Evolutionary conservation across 2,329 filamentous ascomycete species (phyloP), one percentile per base, ranked within the genome.

Genomic region (Tolypocladium tropicale): DNA sequence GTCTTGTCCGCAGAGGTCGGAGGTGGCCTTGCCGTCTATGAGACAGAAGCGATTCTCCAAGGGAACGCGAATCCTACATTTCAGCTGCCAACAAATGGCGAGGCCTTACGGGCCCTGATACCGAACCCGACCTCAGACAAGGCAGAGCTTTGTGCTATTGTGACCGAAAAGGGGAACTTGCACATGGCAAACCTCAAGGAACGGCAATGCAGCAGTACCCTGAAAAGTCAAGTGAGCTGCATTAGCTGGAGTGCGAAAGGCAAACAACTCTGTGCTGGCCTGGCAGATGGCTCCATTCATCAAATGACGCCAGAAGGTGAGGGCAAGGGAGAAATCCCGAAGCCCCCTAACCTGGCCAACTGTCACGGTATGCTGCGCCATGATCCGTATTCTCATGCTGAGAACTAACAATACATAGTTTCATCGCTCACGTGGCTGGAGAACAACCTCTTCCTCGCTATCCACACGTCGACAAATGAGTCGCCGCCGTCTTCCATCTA

Each of bases 161-260:
- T 97, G 30, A 90, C 92, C 2, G 80, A 76, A 50, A 84, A 86
- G 57, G 94, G 94, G 16, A 89, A 93, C 63, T 78, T 99, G 21
- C 76, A 92, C 67, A 84, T 99, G 70, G 89, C 89, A 9, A 89
- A 96, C 68, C 71, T 99, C 58, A 85, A 87, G 64, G 80, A 85
- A 39, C 78, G 80, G 52, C 77, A 77, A 23, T 83, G 83, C 60
- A 89, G 89, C 36, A 79, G 74, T 60, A 76, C 64, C 1, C 76
- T 95, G 60, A 89, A 86, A 65, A 77, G 81, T 32, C 85, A 88
- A 52, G 92, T 95, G 32, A 91, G 86, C 67, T 94, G 88, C 65
- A 81, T 90, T 6, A 86, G 89, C 56, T 99, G 95, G 94, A 99
- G 94, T 70, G 87, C 84, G 58, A 90, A 86, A 68, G 94, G 94